Base-by-base conservation (phyloP, 441 rosid genomes). In the Pelargonium citronellum region DNA sequence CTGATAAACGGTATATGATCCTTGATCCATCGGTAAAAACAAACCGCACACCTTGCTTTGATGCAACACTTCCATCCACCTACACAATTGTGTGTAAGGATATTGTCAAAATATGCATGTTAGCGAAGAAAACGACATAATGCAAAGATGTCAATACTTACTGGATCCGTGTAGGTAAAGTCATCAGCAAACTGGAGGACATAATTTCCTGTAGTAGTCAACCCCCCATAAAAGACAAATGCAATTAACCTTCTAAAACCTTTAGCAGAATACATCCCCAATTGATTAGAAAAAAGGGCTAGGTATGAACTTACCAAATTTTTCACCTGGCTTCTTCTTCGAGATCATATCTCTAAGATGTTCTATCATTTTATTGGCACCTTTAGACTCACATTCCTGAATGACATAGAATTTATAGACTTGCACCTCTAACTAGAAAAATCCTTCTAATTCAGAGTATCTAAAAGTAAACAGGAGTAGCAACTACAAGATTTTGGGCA, bases 331-430 rank as follows among this genome's bases (percentile, higher is more conserved):
- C 85, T 84, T 85, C 86, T 87, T 82, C 81, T 83, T 82, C 62
- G 93, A 83, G 74, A 87, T 37, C 69, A 90, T 74, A 73, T 85
- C 95, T 85, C 97, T 85, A 70, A 91, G 91, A 81, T 82, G 76
- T 60, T 83, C 87, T 4, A 89, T 69, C 97, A 92, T 89, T 83
- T 89, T 87, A 76, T 88, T 87, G 70, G 98, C 96, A 74, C 92
- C 97, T 80, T 86, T 93, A 71, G 98, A 90, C 82, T 88, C 96
- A 77, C 99, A 92, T 73, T 88, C 98, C 98, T 89, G 87, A 67
- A 39, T n/a, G 39, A 73, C 49, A 69, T 24, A 57, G 46, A 61
- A 19, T 39, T 30, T 64, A 70, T 67, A 74, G 70, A 67, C 13
- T n/a, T 43, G 74, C 62, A 72, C 39, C 44, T 67, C 74, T 57